These are phyloP conservation scores for Cercospora sp. DNA, from an alignment of 2,329 filamentous ascomycete species.

Conservation along the genomic window DNA sequence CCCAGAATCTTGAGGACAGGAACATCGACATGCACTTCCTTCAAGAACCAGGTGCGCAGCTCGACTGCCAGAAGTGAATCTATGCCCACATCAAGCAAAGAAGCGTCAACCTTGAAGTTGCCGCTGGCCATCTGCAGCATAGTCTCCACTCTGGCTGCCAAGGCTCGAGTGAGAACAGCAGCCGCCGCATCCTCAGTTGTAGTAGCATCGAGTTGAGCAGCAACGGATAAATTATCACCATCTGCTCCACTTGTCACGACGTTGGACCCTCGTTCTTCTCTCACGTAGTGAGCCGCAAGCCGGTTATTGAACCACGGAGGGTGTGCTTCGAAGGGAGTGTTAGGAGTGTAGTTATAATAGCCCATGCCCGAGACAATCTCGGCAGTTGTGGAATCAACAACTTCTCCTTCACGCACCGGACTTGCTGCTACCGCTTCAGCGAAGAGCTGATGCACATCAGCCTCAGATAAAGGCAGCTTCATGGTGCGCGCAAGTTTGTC, in stretches of 20 bases:
- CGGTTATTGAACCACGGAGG: constrained; percentile 25
- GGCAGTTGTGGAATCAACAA: constrained; percentile 20
- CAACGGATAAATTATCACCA: constrained; percentile 14
- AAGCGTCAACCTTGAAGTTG: constrained; percentile 16
- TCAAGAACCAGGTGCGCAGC: constrained; percentile 52
- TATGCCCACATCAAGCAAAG: constrained; percentile 38
- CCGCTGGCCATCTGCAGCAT: constrained; percentile 24
- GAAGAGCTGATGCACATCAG: constrained; percentile 55
- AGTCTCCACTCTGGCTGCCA: constrained; percentile 21
- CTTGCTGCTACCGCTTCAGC: constrained; percentile 53
- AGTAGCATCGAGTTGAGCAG: constrained; percentile 17
- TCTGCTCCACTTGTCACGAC: constrained; percentile 1
- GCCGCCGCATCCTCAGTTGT: constrained; percentile 17
- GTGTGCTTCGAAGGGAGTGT: constrained; percentile 18
- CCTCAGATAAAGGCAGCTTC: constrained; percentile 46
- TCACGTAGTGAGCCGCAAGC: constrained; percentile 22
- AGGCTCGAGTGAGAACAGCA: constrained; percentile 17
- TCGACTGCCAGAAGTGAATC: constrained; percentile 46
- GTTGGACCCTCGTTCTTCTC: constrained; percentile 17
- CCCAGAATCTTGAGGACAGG: constrained; percentile 48
- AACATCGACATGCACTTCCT: constrained; percentile 48
- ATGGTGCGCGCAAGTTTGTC: constrained; percentile 20
- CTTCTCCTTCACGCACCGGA: constrained; percentile 21
- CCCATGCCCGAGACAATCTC: constrained; percentile 24
- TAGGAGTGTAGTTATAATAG: constrained; percentile 19